Evolutionary conservation across 2,329 filamentous ascomycete genomes (phyloP), one percentile per base, ranked within the genome.

Genomic region (Clathrospora elynae): DNA sequence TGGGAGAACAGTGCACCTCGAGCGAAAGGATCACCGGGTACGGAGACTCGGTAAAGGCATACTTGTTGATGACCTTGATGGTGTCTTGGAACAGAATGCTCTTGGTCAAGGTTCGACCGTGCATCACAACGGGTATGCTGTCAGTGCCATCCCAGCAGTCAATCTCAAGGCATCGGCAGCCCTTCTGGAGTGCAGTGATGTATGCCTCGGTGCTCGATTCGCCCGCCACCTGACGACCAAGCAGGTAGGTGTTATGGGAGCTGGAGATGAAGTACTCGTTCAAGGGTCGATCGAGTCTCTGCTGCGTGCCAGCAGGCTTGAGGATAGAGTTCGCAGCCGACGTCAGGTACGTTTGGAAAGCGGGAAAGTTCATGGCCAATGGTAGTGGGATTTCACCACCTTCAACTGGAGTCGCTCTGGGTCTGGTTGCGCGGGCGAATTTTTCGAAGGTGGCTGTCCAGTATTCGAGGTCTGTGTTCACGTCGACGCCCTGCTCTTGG

Each of bases 211-310:
- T 88, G 64, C 91, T 97, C 2, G 93, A 96, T 30, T 88, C 82
- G 18, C 92, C 92, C 8, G 85, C 87, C 2, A 97, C 85, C 68
- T 99, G 93, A 39, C 91, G 85, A 10, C 93, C 93, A 4, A 95
- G 78, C 1, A 99, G 84, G 63, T 99, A 99, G 0, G 93, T 99
- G 71, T 99, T 99, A 77, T 99, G 93, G 1, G 93, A 97, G 74
- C 91, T 96, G 1, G 92, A 97, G 55, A 99, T 93, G 75, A 90
- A 96, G 71, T 99, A 99, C 66, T 97, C 92, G 66, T 95, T 96
- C 67, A 97, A 76, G 0, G 93, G 93, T 16, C 88, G 83, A 63
- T 95, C 84, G 40, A 96, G 82, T 5, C 75, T 75, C 41, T 84
- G 82, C 18, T 82, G 73, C 9, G 80, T 71, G n/a, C 82, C 79